A percentile compares a stretch with the other conserved stretches of the same genome.
phyloP scores from a whole-genome alignment of 805 yeast genomes.

The Candida boleticola region DNA sequence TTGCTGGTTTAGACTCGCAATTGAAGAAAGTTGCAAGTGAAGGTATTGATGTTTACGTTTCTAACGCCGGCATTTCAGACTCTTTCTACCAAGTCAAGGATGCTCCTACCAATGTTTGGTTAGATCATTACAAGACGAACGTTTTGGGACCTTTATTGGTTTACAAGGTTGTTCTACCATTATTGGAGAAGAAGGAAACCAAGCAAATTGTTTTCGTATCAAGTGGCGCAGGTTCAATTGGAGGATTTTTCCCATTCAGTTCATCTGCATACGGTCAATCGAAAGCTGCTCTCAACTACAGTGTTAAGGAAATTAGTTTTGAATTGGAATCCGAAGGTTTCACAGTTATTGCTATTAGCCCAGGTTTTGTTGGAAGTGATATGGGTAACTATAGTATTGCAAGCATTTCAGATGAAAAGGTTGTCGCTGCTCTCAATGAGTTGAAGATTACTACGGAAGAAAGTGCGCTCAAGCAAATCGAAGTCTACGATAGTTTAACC shows the following conservation, averaged over 20 bases:
- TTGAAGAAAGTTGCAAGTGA: conserved; percentile 11
- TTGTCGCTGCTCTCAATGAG: neutral
- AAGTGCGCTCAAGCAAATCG: conserved; percentile 9
- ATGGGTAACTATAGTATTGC: conserved; percentile 11
- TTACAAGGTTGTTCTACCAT: conserved; percentile 25
- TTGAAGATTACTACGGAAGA: conserved; percentile 10
- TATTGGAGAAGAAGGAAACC: conserved; percentile 17
- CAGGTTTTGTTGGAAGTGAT: conserved; percentile 38
- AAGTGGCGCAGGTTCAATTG: conserved; percentile 24
- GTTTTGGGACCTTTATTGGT: conserved; percentile 29
- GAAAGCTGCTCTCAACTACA: conserved; percentile 34
- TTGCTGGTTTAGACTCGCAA: conserved; percentile 12
- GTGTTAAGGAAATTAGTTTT: conserved; percentile 19
- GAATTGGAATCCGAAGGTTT: conserved; percentile 24
- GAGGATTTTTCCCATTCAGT: conserved; percentile 16
- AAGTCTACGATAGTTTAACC: conserved; percentile 8
- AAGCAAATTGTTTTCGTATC: conserved; percentile 29
- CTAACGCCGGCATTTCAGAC: conserved; percentile 28
- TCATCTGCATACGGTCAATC: conserved; percentile 30
- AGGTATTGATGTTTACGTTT: conserved; percentile 30
- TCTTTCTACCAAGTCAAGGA: conserved; percentile 14
- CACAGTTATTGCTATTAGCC: conserved; percentile 31
- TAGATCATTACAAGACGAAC: conserved; percentile 17
- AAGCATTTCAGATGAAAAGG: neutral
- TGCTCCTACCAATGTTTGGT: conserved; percentile 15